phyloP scores from a whole-genome alignment of 2,329 filamentous ascomycete genomes.

The Verticillium nubilum region DNA sequence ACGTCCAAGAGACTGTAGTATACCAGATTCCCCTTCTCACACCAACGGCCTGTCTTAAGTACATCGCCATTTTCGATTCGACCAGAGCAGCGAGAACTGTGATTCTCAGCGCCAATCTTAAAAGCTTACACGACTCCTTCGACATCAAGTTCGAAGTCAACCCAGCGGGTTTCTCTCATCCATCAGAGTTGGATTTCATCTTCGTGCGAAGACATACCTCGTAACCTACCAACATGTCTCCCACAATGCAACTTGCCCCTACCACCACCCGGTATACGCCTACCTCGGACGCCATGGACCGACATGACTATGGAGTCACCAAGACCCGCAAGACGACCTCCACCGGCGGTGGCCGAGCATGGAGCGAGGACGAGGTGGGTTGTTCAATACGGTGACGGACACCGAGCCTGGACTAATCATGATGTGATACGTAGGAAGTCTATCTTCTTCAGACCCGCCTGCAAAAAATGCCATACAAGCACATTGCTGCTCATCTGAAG shows the following conservation, averaged over 20 bases:
- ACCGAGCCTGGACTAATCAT: not conserved
- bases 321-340: conserved; percentile 65
- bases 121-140: conserved; percentile 2
- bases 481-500: conserved; percentile 78
- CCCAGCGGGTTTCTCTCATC: conserved; percentile 1
- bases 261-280: conserved; percentile 41
- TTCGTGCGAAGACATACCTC: not conserved
- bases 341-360: conserved; percentile 71
- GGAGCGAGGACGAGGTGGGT: conserved; percentile 79
- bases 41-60: not conserved
- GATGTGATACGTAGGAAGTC: conserved; percentile 53
- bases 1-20: not conserved
- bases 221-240: conserved; percentile 38
- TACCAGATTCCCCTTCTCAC: conserved; percentile 7
- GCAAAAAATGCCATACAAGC: conserved; percentile 88
- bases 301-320: conserved; percentile 53
- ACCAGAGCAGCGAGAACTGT: conserved; percentile 16
- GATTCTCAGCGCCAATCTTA: not conserved
- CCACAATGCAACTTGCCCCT: conserved; percentile 39
- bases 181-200: not conserved
- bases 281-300: conserved; percentile 48
- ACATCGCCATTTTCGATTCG: conserved; percentile 8
- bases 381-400: not conserved
- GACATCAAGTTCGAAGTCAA: not conserved
- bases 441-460: conserved; percentile 80